These are phyloP conservation scores for Cryptococcus sp. DNA, from an alignment of 1,284 basidiomycete genomes.

Conservation along the genomic window DNA sequence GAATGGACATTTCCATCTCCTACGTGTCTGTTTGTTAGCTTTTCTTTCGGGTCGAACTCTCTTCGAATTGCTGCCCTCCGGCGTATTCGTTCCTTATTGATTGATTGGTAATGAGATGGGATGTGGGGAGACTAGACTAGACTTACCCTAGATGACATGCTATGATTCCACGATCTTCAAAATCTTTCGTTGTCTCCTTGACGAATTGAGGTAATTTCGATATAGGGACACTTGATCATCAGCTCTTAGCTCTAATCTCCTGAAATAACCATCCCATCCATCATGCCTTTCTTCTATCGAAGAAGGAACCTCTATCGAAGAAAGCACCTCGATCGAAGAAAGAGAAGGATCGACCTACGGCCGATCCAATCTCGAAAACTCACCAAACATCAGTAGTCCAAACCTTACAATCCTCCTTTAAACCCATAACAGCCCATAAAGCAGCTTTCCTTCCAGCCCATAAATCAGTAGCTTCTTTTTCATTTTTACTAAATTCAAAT, in stretches of 20 bases:
- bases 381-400: constrained; percentile 86
- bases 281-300: neutral
- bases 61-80: no score
- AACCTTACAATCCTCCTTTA: constrained; percentile 60
- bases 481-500: constrained; percentile 64
- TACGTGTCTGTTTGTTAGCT: constrained; percentile 64
- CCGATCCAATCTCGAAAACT: no score
- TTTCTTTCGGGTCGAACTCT: neutral
- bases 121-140: neutral
- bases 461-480: constrained; percentile 66
- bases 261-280: no score
- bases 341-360: neutral
- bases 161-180: constrained; percentile 57
- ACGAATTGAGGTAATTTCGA: constrained; percentile 72
- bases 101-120: no score
- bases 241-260: no score
- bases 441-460: constrained; percentile 87
- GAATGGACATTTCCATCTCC: constrained; percentile 66
- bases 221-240: constrained; percentile 63
- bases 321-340: no score
- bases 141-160: constrained; percentile 51
- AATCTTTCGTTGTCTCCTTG: constrained; percentile 68
- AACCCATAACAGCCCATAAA: constrained; percentile 63
- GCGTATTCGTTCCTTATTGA: no score
- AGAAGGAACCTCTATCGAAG: neutral